Conservation (phyloP, 1,284 basidiomycete species). For the Austroboletus novae-zelandiae region DNA sequence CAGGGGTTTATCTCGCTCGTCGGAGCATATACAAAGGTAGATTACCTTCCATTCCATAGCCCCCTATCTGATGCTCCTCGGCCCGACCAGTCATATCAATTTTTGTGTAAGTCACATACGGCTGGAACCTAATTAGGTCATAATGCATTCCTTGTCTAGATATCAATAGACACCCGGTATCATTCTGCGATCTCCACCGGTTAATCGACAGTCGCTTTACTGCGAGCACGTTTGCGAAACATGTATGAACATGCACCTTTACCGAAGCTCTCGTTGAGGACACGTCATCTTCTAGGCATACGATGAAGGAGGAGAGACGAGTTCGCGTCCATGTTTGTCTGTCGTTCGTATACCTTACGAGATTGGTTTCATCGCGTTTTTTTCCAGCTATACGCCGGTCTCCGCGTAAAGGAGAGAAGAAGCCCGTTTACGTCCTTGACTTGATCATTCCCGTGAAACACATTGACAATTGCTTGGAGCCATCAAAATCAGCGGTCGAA, state of each 20-base stretch:
- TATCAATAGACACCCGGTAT: slow-evolving; percentile 78
- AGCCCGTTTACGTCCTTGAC: slow-evolving; percentile 80
- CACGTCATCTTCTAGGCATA: slow-evolving; percentile 46
- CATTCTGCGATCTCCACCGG: slow-evolving; percentile 66
- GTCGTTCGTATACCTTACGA: slow-evolving; percentile 7
- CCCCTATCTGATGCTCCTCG: slow-evolving; percentile 16
- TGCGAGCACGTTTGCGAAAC: slow-evolving; percentile 66
- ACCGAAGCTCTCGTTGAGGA: neutral
- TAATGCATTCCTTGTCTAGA: slow-evolving; percentile 44
- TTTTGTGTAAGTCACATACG: slow-evolving; percentile 60
- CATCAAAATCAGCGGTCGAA: slow-evolving; percentile 66
- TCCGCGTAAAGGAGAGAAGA: slow-evolving; percentile 72
- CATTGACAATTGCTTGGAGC: slow-evolving; percentile 78
- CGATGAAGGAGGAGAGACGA: slow-evolving; percentile 56
- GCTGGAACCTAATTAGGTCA: slow-evolving; percentile 5
- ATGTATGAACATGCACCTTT: slow-evolving; percentile 42
- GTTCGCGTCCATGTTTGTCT: slow-evolving; percentile 43
- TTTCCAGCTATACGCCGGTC: slow-evolving; percentile 57
- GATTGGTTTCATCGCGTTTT: slow-evolving; percentile 13
- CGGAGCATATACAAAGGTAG: slow-evolving; percentile 72
- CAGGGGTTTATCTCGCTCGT: slow-evolving; percentile 81
- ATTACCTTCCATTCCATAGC: slow-evolving; percentile 11
- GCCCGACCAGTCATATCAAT: slow-evolving; percentile 66
- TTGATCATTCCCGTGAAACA: slow-evolving; percentile 60
- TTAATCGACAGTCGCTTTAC: slow-evolving; percentile 66